These are phyloP conservation scores for Crassisporium funariophilum DNA, from an alignment of 768 basidiomycete species.

Conservation along the genomic window DNA sequence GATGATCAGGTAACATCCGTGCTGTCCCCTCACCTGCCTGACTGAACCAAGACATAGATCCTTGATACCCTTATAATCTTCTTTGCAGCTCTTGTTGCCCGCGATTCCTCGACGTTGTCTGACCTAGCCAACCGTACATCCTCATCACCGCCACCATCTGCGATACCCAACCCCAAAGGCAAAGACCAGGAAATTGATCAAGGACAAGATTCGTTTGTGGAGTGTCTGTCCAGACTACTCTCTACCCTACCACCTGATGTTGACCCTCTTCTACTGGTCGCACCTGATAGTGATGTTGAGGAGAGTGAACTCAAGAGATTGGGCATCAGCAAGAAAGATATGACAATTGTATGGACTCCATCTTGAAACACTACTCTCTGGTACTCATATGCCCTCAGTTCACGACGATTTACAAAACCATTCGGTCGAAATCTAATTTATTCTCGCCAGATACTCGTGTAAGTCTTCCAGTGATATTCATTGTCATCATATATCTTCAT, in stretches of 20 bases:
- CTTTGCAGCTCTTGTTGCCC: conserved; percentile 63
- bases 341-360: conserved; percentile 46
- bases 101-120: conserved; percentile 53
- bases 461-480: conserved; percentile 12
- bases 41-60: conserved; percentile 41
- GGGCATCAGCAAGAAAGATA: conserved; percentile 62
- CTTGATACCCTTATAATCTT: conserved; percentile 64
- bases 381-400: conserved; percentile 28
- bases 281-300: conserved; percentile 16
- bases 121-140: conserved; percentile 50
- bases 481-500: not conserved
- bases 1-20: conserved; percentile 52
- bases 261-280: conserved; percentile 55
- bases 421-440: conserved; percentile 36
- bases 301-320: conserved; percentile 50
- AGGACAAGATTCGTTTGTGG: conserved; percentile 31
- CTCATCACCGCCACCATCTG: conserved; percentile 10
- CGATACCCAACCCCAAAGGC: conserved; percentile 7
- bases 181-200: conserved; percentile 2
- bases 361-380: not conserved
- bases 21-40: not conserved
- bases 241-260: conserved; percentile 26
- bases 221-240: conserved; percentile 48
- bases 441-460: conserved; percentile 37
- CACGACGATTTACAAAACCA: conserved; percentile 35